phyloP scores from a whole-genome alignment of 106 monocot species.

The Triglochin maritima region DNA sequence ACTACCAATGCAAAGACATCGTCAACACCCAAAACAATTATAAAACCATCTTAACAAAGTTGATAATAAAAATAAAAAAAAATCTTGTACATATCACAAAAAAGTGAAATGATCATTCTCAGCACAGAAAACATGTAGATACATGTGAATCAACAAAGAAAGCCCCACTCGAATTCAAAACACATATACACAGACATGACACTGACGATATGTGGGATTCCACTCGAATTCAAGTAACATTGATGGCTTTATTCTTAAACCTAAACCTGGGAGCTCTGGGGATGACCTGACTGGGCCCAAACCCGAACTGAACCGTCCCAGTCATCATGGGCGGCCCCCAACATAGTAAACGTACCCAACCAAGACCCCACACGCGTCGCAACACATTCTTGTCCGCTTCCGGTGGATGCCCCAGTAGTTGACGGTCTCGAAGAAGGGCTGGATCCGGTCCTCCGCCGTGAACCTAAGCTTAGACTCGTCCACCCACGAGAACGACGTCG shows the following conservation, averaged over 20 bases:
- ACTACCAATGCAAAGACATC: too few species aligned
- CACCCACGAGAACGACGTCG: conserved; percentile 81
- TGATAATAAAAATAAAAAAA: too few species aligned
- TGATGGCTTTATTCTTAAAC: conserved; percentile 64
- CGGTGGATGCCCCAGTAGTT: conserved; percentile 98
- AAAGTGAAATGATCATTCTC: too few species aligned
- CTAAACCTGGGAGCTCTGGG: conserved; percentile 66
- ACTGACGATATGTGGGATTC: too few species aligned
- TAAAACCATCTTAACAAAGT: too few species aligned
- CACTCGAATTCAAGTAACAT: too few species aligned
- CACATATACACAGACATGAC: too few species aligned
- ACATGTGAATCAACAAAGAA: too few species aligned
- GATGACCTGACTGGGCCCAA: conserved; percentile 89
- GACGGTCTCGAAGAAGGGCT: conserved; percentile 85
- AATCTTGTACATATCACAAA: too few species aligned
- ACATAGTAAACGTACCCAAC: conserved; percentile 86
- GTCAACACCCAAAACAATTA: too few species aligned
- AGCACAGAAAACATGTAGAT: too few species aligned
- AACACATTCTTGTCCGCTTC: conserved; percentile 49
- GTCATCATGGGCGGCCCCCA: conserved; percentile 72
- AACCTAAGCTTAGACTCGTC: conserved; percentile 79
- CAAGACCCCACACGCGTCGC: conserved; percentile 58
- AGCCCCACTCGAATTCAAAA: too few species aligned
- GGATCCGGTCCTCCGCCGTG: conserved; percentile 58
- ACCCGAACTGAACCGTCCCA: conserved; percentile 74